Base-by-base conservation (phyloP, 2,329 filamentous ascomycete species). In the Talaromyces atroroseus region DNA sequence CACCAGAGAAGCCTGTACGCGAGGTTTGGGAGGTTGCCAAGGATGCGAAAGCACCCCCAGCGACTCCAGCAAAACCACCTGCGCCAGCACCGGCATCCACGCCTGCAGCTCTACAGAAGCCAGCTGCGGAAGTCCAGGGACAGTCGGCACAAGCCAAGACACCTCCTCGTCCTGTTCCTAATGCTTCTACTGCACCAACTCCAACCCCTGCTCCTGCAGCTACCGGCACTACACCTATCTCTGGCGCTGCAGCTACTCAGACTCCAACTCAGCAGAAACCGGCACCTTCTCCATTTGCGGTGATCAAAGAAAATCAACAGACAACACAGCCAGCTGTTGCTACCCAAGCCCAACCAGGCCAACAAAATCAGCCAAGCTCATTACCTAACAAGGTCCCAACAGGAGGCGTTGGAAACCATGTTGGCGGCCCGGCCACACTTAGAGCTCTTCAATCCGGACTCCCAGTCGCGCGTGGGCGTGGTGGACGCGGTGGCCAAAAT, bases 21-120 rank as follows among this genome's bases (percentile, higher is more conserved):
- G 91, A 96, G 71, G 92, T 96, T 0, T 96, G 90, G 89, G 85
- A 87, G 61, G 76, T 89, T 54, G 91, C 88, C 0, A 92, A 92
- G 72, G 78, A 74, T 53, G 81, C 84, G 11, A 87, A 83, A 68
- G 77, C 81, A 54, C 62, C 72, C 20, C 69, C 77, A 20, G 57
- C 67, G 40, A 64, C 67, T 40, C 58, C 65, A 24, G 60, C 63
- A 16, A 73, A 68, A 60, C 66, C 69, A 18, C 26, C 26, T n/a
- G 53, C 45, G 5, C 51, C 57, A 10, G 24, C 48, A 24, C 26
- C 56, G 23, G 40, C 21, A 5, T 34, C 34, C 5, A 34, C 57
- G 10, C 40, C 48, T 2, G 20, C 32, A 29, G 32, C 18, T 40
- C 29, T 46, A 8, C 57, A 52, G 32, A 29, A 52, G 47, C 46